These are phyloP conservation scores for Candida hispaniensis DNA, from an alignment of 805 yeast species.

Conservation along the genomic window DNA sequence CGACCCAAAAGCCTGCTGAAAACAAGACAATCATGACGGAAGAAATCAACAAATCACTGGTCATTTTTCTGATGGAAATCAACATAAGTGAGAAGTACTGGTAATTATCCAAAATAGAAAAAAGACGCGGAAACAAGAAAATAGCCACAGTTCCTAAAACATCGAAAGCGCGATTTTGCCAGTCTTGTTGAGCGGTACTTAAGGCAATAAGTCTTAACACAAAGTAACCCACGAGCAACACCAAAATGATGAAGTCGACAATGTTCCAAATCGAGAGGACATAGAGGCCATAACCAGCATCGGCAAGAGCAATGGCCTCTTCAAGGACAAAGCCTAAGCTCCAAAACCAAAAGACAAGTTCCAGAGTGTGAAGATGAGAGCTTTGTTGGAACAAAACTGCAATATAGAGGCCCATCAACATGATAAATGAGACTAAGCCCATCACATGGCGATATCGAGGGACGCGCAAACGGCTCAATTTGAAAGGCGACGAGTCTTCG, in stretches of 20 bases:
- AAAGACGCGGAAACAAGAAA: conserved; percentile 39
- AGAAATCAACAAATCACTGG: conserved; percentile 40
- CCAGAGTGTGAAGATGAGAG: conserved; percentile 23
- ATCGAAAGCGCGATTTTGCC: conserved; percentile 23
- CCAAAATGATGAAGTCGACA: conserved; percentile 36
- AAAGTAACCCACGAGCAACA: conserved; percentile 31
- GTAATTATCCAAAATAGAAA: conserved; percentile 41
- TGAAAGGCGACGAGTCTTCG: conserved; percentile 29
- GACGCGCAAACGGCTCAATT: conserved; percentile 32
- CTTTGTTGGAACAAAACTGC: conserved; percentile 22
- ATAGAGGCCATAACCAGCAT: conserved; percentile 38
- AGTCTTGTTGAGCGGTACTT: conserved; percentile 2
- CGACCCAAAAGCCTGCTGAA: conserved; percentile 45
- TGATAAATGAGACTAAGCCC: conserved; percentile 26
- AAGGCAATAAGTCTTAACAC: conserved; percentile 21
- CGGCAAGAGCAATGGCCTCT: conserved; percentile 34
- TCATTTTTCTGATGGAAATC: conserved; percentile 42
- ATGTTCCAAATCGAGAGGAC: conserved; percentile 45
- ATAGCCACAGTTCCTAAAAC: conserved; percentile 36
- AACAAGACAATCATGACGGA: conserved; percentile 40
- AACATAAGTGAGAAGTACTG: conserved; percentile 43
- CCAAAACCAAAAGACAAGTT: conserved; percentile 36
- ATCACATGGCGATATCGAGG: conserved; percentile 31
- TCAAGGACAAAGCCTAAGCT: conserved; percentile 40
- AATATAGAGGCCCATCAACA: conserved; percentile 28